A percentile compares a stretch with the other conserved stretches of the same genome.
These are phyloP conservation scores for Globisporangium barbulae DNA, from an alignment of 352 stramenopile genomes.

Conservation along the genomic window DNA sequence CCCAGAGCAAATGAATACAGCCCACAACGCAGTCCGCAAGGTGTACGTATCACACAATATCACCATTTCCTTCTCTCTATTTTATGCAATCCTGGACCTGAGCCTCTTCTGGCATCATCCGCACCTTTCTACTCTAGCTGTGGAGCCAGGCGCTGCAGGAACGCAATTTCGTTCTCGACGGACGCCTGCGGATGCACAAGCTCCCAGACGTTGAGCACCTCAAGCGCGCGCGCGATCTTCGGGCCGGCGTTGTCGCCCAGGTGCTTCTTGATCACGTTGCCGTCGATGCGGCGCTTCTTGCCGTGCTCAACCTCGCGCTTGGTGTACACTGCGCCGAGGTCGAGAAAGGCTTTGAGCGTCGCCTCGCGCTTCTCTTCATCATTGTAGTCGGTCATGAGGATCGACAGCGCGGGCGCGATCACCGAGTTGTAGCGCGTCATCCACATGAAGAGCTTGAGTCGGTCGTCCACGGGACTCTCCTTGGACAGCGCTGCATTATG, in stretches of 20 bases:
- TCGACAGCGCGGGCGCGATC: slow-evolving; percentile 44
- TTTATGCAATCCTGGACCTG: background rate
- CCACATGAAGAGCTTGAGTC: slow-evolving; percentile 63
- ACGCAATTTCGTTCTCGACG: slow-evolving; percentile 34
- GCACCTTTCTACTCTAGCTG: slow-evolving; percentile 7
- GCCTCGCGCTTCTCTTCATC: slow-evolving; percentile 14
- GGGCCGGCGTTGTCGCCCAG: slow-evolving; percentile 34
- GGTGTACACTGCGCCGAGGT: slow-evolving; percentile 30
- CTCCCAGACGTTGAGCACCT: slow-evolving; percentile 58
- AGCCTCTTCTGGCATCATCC: background rate
- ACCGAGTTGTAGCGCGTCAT: slow-evolving; percentile 62
- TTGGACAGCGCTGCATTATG: slow-evolving; percentile 1
- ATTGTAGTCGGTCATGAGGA: slow-evolving; percentile 32
- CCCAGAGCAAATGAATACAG: too few relatives aligned
- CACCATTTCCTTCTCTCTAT: slow-evolving; percentile 5
- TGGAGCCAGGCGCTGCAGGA: slow-evolving; percentile 25
- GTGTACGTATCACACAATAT: too few relatives aligned
- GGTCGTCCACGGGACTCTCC: slow-evolving; percentile 21
- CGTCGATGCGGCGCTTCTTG: slow-evolving; percentile 37
- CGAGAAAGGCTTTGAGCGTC: slow-evolving; percentile 32
- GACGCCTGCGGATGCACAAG: slow-evolving; percentile 28
- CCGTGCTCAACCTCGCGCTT: slow-evolving; percentile 22
- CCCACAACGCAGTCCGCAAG: too few relatives aligned
- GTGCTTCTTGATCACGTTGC: slow-evolving; percentile 36
- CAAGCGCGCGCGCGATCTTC: slow-evolving; percentile 45